Percentiles rank a stretch among this genome's conserved stretches.
Conservation (phyloP, 305 asterid genomes). For the Solanum aculeatissimum region DNA sequence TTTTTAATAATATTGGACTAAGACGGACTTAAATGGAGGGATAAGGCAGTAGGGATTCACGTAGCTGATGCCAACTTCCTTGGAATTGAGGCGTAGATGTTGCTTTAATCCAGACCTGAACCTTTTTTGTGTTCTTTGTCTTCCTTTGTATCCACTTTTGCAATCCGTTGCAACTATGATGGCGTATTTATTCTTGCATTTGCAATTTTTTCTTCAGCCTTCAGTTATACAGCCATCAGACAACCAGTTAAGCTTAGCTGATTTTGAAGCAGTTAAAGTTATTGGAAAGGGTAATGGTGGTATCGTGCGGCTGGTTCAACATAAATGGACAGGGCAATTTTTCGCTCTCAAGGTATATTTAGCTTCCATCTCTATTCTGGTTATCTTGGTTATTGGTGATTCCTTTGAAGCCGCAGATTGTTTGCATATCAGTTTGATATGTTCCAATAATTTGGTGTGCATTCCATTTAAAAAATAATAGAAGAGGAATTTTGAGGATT, state of each 20-base stretch:
- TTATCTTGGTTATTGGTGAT: not conserved
- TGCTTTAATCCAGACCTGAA: not conserved
- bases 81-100: not conserved
- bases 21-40: not conserved
- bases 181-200: not conserved
- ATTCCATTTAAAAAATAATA: not conserved
- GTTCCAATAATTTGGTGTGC: not conserved
- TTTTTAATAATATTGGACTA: not conserved
- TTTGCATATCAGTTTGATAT: not conserved
- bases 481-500: not conserved
- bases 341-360: conserved; percentile 80
- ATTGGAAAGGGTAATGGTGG: conserved; percentile 98
- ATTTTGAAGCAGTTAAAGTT: conserved; percentile 87
- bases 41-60: not conserved
- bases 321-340: conserved; percentile 95
- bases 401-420: not conserved
- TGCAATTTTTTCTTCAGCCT: conserved; percentile 39
- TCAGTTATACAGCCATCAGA: conserved; percentile 77
- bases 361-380: not conserved
- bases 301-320: conserved; percentile 88
- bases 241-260: conserved; percentile 90
- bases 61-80: not conserved
- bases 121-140: not conserved
- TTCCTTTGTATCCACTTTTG: not conserved
- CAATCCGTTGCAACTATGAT: not conserved